Base-by-base conservation (phyloP, 225 moss, liverwort and hornwort genomes). In the Sphagnum contortum region DNA sequence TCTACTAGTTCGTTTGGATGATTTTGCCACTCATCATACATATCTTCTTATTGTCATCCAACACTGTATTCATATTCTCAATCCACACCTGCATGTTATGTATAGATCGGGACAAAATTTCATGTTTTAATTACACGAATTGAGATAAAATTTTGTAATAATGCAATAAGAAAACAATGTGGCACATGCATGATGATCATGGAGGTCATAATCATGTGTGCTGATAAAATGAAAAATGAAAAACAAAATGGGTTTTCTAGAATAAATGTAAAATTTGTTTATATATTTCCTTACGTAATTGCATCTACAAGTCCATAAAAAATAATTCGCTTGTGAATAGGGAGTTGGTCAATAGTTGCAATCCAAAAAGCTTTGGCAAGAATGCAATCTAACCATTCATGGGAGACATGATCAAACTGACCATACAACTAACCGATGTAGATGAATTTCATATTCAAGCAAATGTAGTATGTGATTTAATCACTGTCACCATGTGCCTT, bases 31-130 rank as follows among this genome's bases (percentile, higher is more conserved):
- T 87, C 87, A 87, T 87, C 48, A 87, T 75, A 65, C 87, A 87
- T 51, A 87, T 56, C 57, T 87, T 87, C 55, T 83, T 87, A 64
- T 87, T 87, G 76, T 87, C 87, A 67, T 87, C 87, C 70, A 83
- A 63, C 57, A 87, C 87, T 9, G 87, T 87, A 51, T 87, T 87
- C 87, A 87, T 80, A 68, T 87, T 87, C 73, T 87, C 87, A 63
- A 87, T 87, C 87, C 87, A 87, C 48, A 87, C 83, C 87, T 87
- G 87, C 49, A n/a, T n/a, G n/a, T n/a, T n/a, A n/a, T n/a, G n/a
- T n/a, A n/a, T n/a, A n/a, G n/a, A n/a, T n/a, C n/a, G n/a, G n/a
- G n/a, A n/a, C n/a, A n/a, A n/a, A n/a, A n/a, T n/a, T n/a, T n/a
- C n/a, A n/a, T n/a, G n/a, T n/a, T n/a, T n/a, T n/a, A n/a, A n/a